Percentiles rank a stretch among this genome's conserved stretches.
phyloP scores from a whole-genome alignment of 805 yeast genomes.

The Blastobotrys robertii region DNA sequence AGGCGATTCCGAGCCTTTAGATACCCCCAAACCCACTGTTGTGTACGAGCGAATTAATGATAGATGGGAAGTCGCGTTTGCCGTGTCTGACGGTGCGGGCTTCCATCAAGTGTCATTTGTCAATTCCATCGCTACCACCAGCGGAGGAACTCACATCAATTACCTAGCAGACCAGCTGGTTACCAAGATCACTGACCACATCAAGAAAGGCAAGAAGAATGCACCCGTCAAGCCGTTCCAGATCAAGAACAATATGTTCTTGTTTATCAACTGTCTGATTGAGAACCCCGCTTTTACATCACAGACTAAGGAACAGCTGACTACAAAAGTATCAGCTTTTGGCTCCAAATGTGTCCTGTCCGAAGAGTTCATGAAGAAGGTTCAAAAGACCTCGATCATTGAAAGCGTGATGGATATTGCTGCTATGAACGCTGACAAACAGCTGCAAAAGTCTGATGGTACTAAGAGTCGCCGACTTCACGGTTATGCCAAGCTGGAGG shows the following conservation, averaged over 20 bases:
- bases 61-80: constrained; percentile 95
- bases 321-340: constrained; percentile 80
- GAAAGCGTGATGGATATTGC: constrained; percentile 71
- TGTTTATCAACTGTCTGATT: constrained; percentile 83
- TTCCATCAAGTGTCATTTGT: constrained; percentile 96
- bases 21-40: constrained; percentile 42
- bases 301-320: constrained; percentile 92
- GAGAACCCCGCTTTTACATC: constrained; percentile 97
- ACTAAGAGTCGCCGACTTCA: constrained; percentile 72
- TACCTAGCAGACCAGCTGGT: constrained; percentile 78
- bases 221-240: constrained; percentile 80
- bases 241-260: constrained; percentile 79
- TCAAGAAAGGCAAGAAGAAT: constrained; percentile 57
- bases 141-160: constrained; percentile 94
- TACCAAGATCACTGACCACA: constrained; percentile 58
- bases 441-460: constrained; percentile 83
- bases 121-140: constrained; percentile 92
- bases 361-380: constrained; percentile 63
- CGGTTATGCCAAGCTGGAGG: constrained; percentile 81
- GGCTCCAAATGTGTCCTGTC: constrained; percentile 77
- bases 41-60: constrained; percentile 75
- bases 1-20: constrained; percentile 19
- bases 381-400: constrained; percentile 61
- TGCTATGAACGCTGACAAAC: constrained; percentile 80
- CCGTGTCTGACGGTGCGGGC: constrained; percentile 69